Evolutionary conservation across 768 basidiomycete species (phyloP), one percentile per base, ranked within the genome.

Genomic region (button mushroom (Agaricus bisporus)): DNA sequence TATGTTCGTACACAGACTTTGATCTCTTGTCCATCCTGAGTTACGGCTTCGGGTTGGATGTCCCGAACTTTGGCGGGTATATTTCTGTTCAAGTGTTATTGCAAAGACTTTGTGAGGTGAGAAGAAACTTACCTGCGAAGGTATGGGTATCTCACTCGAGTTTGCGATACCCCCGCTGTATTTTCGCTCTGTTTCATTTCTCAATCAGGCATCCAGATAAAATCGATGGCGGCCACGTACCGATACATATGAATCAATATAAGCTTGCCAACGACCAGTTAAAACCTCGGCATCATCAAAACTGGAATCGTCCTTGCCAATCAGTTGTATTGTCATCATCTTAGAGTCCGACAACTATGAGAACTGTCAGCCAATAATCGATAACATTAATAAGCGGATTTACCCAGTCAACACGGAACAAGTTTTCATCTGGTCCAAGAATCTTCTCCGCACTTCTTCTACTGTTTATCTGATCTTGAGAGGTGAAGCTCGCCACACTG

Each of bases 1-100:
- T 92, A 92, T 8, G 86, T 89, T 54, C 84, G 77, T 35, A 91
- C 77, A 67, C 94, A 95, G 53, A 97, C 80, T 57, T 86, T 86
- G 64, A 91, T 88, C 66, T 91, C 88, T 15, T 95, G 75, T 3
- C 78, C 78, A 29, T 86, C 85, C 36, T 64, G 73, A 0, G 81
- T 74, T 26, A 75, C 60, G 20, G 80, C 69, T 39, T 80, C 72
- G 0, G 77, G 78, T 9, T 67, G 68, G 3, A 63, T 59, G 10
- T 73, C 68, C 15, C 68, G 68, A 10, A 71, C 61, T 39, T 65
- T 60, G 6, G 60, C 57, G 49, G 70, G 68, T 54, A 74, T 61
- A 59, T 74, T 77, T 63, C 79, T 80, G n/a, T 32, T n/a, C 17
- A 15, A 17, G 49, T 10, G 42, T 12, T 37, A 5, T 15, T 45